Evolutionary conservation across 2,329 filamentous ascomycete genomes (phyloP).

Genomic region (Fusarium sp.): DNA sequence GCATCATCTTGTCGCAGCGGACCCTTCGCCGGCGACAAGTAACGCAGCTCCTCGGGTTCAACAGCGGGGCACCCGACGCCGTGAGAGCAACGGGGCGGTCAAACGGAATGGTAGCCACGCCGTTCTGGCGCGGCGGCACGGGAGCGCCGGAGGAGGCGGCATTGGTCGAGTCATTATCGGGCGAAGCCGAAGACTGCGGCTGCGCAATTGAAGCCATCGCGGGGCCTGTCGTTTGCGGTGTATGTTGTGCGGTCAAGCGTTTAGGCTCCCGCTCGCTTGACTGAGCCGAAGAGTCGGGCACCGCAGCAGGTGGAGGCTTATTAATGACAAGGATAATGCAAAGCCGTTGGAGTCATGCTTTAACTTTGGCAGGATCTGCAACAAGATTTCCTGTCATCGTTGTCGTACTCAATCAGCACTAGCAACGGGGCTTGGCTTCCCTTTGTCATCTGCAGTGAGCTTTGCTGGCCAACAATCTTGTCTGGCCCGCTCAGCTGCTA

Average conservation of each 20-base stretch:
- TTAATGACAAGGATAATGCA: constrained; percentile 1
- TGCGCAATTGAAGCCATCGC: constrained; percentile 28
- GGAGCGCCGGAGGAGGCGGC: constrained; percentile 8
- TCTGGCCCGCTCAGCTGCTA: not conserved
- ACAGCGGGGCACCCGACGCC: constrained; percentile 44
- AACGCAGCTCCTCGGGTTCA: constrained; percentile 62
- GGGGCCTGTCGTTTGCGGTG: not conserved
- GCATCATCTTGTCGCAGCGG: constrained; percentile 81
- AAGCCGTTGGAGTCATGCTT: not conserved
- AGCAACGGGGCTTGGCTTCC: not conserved
- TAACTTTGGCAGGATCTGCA: not conserved
- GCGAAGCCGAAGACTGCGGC: constrained; percentile 25
- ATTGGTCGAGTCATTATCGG: constrained; percentile 1
- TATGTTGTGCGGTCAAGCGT: not conserved
- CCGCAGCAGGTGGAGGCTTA: not conserved
- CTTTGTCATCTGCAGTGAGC: not conserved
- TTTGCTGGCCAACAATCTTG: not conserved
- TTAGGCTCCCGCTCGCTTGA: not conserved
- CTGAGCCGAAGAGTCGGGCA: not conserved
- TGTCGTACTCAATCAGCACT: not conserved
- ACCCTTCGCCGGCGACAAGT: constrained; percentile 71
- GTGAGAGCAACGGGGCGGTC: constrained; percentile 33
- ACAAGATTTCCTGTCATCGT: not conserved
- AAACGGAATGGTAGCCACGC: constrained; percentile 28
- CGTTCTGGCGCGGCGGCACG: constrained; percentile 13